Percentiles rank a stretch among this genome's conserved stretches.
These are phyloP conservation scores for Rubia peregrina DNA, from an alignment of 305 asterid genomes.

Conservation along the genomic window DNA sequence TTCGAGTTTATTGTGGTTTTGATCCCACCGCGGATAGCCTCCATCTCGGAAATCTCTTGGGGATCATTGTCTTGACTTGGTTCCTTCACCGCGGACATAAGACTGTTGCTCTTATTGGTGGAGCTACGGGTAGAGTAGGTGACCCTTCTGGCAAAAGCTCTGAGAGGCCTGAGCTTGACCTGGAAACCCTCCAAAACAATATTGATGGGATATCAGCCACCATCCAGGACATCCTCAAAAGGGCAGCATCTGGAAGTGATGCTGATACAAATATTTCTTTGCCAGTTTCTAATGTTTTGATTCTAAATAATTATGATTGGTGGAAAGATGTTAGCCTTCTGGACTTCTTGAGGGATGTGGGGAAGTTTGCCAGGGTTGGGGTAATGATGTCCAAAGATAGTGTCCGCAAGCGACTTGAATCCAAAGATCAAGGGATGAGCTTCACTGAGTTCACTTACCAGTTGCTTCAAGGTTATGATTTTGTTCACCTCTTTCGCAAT, in stretches of 20 bases:
- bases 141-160: slow-evolving; percentile 87
- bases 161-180: slow-evolving; percentile 78
- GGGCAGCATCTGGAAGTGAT: slow-evolving; percentile 17
- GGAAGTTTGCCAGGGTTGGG: slow-evolving; percentile 69
- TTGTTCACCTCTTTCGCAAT: slow-evolving; percentile 46
- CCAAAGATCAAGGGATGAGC: slow-evolving; percentile 77
- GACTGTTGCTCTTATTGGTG: slow-evolving; percentile 72
- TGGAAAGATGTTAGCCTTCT: slow-evolving; percentile 75
- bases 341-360: slow-evolving; percentile 67
- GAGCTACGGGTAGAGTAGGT: slow-evolving; percentile 94
- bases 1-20: slow-evolving; percentile 77
- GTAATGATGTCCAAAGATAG: slow-evolving; percentile 84
- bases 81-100: slow-evolving; percentile 75
- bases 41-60: slow-evolving; percentile 87
- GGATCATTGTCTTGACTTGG: slow-evolving; percentile 80
- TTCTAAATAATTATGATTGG: slow-evolving; percentile 79
- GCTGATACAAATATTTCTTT: neutral
- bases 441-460: slow-evolving; percentile 83
- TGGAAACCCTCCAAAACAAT: slow-evolving; percentile 37
- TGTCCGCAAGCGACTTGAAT: slow-evolving; percentile 65
- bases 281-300: slow-evolving; percentile 24
- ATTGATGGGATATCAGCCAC: slow-evolving; percentile 42
- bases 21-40: slow-evolving; percentile 93
- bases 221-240: slow-evolving; percentile 36
- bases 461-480: slow-evolving; percentile 77